phyloP scores from a whole-genome alignment of 108 stramenopile species.

The Cyclotella baltica region DNA sequence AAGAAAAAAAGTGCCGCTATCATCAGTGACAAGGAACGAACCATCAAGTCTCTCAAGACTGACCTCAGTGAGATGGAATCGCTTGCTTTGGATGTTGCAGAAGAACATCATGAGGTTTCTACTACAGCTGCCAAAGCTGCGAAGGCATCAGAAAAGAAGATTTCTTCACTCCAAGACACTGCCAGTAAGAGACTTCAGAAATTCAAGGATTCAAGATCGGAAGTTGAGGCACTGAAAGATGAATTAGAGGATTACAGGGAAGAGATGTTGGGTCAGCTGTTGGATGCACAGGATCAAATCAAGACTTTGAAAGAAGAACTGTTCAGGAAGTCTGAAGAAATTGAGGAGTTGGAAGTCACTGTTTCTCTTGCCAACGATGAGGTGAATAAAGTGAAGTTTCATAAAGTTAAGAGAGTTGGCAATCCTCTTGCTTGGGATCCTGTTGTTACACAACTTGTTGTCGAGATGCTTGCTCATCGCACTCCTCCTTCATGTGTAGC shows the following conservation, averaged over 20 bases:
- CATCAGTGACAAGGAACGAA: neutral
- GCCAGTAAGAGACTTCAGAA: neutral
- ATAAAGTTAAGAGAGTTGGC: neutral
- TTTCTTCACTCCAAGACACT: neutral
- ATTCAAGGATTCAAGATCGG: too few species aligned
- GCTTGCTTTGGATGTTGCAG: neutral
- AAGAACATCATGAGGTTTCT: neutral
- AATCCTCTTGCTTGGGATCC: neutral
- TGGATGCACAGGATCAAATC: neutral
- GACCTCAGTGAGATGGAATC: neutral
- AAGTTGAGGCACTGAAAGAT: too few species aligned
- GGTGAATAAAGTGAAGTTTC: neutral
- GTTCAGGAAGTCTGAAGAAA: neutral
- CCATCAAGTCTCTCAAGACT: too few species aligned
- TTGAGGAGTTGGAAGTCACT: neutral
- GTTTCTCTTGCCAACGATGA: neutral
- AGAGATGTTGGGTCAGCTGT: neutral
- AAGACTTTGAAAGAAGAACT: neutral
- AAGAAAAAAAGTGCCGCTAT: neutral
- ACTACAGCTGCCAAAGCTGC: neutral
- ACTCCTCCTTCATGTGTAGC: slow-evolving; percentile 21
- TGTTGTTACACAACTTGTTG: neutral
- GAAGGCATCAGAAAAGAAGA: neutral
- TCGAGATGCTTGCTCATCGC: slow-evolving; percentile 10
- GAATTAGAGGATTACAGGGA: too few species aligned